Conservation (phyloP, 768 basidiomycete genomes). For the Trametes sanguinea region DNA sequence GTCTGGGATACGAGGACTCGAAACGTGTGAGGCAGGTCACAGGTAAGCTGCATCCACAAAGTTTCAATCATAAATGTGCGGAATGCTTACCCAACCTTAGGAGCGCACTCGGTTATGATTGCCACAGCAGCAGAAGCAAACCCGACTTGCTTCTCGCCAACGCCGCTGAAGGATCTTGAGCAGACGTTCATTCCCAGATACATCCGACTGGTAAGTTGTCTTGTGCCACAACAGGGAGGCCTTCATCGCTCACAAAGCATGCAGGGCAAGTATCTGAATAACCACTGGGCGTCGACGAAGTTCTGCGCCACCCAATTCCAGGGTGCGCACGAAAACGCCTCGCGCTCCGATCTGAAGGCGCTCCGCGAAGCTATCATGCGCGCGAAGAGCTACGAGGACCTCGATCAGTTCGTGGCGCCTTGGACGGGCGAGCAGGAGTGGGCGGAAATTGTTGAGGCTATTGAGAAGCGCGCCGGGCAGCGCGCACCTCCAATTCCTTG, state of each 20-base stretch:
- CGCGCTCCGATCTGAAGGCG: constrained; percentile 59
- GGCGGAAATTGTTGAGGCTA: constrained; percentile 50
- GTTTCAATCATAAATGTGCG: background rate
- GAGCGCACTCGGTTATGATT: constrained; percentile 93
- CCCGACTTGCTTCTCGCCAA: constrained; percentile 80
- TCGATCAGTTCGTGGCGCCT: constrained; percentile 51
- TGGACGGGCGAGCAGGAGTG: constrained; percentile 69
- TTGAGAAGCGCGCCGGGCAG: constrained; percentile 43
- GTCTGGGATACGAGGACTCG: constrained; percentile 75
- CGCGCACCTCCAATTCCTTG: constrained; percentile 16
- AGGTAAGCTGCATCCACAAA: constrained; percentile 45
- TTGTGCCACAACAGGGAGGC: constrained; percentile 14
- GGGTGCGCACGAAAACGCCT: constrained; percentile 54
- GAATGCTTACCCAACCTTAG: constrained; percentile 35
- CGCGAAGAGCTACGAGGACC: constrained; percentile 62
- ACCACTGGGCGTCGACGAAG: constrained; percentile 84
- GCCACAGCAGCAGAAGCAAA: constrained; percentile 94
- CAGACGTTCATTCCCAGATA: constrained; percentile 70
- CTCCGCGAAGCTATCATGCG: constrained; percentile 54
- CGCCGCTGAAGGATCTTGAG: constrained; percentile 69
- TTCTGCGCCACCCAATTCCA: constrained; percentile 87
- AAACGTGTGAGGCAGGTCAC: constrained; percentile 73
- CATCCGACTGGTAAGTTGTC: constrained; percentile 61
- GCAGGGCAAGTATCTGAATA: constrained; percentile 73
- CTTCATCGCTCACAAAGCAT: background rate